Base-by-base conservation (phyloP, 495 filamentous ascomycete species). In the Delitschia confertaspora region DNA sequence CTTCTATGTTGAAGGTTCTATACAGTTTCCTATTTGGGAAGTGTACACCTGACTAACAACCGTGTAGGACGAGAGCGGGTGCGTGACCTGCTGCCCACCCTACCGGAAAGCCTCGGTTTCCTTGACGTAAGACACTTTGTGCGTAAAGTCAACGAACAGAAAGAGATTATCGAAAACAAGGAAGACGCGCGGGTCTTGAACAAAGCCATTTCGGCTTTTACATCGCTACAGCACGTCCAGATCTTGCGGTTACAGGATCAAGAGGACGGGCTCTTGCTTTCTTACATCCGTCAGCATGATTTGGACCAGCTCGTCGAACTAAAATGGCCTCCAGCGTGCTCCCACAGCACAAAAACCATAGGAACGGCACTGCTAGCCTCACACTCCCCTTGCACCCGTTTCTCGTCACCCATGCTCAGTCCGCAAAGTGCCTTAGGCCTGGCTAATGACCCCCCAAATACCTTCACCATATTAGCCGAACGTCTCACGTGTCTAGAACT, bases 371-470 rank as follows among this genome's bases (percentile, higher is more conserved):
- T 83, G 4, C 56, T 77, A 24, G 58, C 67, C 10, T 73, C 75
- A 2, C 58, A 68, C 31, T 77, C 74, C 24, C 67, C 64, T n/a
- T 70, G 70, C 26, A 65, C 73, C 26, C 68, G 72, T 16, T 81
- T 84, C 51, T 75, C 74, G 1, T 75, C 70, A 7, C 80, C 79
- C 4, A 78, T 80, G 56, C 69, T 83, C 53, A 76, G 75, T 53
- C 76, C 77, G 0, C 71, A 74, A 43, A 73, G 72, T 45, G 72
- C 73, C 10, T 54, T 75, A 0, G 61, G 65, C 22, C 63, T 80
- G 4, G 64, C 72, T 7, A 55, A 64, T 14, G 61, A 65, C 4
- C 68, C 70, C 1, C 64, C 69, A 4, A 55, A 57, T 22, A 68
- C 68, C 6, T 59, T 83, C 7, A 63, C 71, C 3, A 57, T 61